Evolutionary conservation across 2,329 filamentous ascomycete genomes (phyloP).

Genomic region (Hansfordia pulvinata): DNA sequence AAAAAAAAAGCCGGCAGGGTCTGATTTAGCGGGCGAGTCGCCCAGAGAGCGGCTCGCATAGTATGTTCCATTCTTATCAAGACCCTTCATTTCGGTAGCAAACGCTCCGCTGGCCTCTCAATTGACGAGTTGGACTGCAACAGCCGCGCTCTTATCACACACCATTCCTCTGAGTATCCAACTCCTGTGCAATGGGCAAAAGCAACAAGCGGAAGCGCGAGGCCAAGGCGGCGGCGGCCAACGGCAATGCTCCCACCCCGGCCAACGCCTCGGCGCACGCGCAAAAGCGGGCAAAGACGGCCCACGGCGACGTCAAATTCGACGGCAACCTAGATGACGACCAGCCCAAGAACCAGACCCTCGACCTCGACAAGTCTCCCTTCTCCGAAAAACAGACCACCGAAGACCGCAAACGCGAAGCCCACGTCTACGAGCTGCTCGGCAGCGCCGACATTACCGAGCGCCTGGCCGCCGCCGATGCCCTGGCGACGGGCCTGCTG

Average conservation of each 20-base stretch:
- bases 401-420: conserved; percentile 43
- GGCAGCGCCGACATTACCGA: conserved; percentile 43
- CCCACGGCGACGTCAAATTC: conserved; percentile 10
- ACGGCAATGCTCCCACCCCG: conserved; percentile 4
- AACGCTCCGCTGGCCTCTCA: no score
- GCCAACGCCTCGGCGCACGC: conserved; percentile 14
- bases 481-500: conserved; percentile 41
- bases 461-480: conserved; percentile 43
- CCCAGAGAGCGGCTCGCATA: no score
- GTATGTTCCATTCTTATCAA: no score
- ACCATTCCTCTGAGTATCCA: not conserved
- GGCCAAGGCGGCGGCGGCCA: conserved; percentile 14
- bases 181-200: conserved; percentile 18
- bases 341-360: conserved; percentile 6
- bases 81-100: no score
- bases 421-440: conserved; percentile 45
- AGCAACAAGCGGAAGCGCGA: conserved; percentile 27
- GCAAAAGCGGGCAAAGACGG: conserved; percentile 22
- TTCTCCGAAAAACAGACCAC: conserved; percentile 38
- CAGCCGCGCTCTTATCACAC: not conserved
- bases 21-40: no score
- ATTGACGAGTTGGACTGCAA: not conserved
- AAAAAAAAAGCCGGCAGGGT: no score
- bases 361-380: conserved; percentile 23
- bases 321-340: conserved; percentile 6